Percentiles rank a stretch among this genome's conserved stretches.
Evolutionary conservation across 805 yeast species (phyloP).

Genomic region (Zygotorulaspora florentina): DNA sequence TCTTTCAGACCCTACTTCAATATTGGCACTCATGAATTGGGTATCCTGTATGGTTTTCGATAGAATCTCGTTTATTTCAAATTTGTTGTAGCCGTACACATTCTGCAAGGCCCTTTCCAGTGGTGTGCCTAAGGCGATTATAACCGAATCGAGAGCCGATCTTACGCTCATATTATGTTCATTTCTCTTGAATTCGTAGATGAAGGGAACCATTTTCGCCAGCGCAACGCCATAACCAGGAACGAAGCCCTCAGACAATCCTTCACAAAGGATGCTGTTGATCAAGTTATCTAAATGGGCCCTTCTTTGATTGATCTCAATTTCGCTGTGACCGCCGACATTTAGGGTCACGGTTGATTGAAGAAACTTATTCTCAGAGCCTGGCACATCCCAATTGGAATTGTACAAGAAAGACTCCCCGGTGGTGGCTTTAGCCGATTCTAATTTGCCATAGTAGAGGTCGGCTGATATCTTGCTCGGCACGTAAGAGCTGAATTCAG

Average conservation of each 20-base stretch:
- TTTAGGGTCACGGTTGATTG: constrained; percentile 29
- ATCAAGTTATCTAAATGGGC: constrained; percentile 25
- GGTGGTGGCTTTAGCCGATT: constrained; percentile 31
- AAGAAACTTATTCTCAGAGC: constrained; percentile 11
- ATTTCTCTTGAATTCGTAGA: background rate
- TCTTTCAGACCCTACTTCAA: constrained; percentile 6
- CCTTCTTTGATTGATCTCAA: constrained; percentile 32
- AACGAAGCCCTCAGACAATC: constrained; percentile 27
- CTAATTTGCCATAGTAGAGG: constrained; percentile 28
- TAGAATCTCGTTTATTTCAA: constrained; percentile 11
- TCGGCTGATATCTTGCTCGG: constrained; percentile 32
- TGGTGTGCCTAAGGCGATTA: constrained; percentile 15
- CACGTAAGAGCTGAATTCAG: constrained; percentile 25
- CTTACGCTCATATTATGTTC: constrained; percentile 5
- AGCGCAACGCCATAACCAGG: constrained; percentile 26
- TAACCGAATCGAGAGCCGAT: constrained; percentile 15
- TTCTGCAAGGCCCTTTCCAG: constrained; percentile 23
- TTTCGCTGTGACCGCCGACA: constrained; percentile 31
- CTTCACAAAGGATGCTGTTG: constrained; percentile 27
- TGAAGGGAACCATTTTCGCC: constrained; percentile 19
- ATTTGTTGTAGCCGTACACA: constrained; percentile 14
- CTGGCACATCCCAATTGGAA: constrained; percentile 12
- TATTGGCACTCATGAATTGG: constrained; percentile 11
- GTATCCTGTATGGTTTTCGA: constrained; percentile 16
- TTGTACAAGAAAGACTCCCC: constrained; percentile 33